Conservation (phyloP, 176 grass and related monocot genomes). For the Eleusine indica region DNA sequence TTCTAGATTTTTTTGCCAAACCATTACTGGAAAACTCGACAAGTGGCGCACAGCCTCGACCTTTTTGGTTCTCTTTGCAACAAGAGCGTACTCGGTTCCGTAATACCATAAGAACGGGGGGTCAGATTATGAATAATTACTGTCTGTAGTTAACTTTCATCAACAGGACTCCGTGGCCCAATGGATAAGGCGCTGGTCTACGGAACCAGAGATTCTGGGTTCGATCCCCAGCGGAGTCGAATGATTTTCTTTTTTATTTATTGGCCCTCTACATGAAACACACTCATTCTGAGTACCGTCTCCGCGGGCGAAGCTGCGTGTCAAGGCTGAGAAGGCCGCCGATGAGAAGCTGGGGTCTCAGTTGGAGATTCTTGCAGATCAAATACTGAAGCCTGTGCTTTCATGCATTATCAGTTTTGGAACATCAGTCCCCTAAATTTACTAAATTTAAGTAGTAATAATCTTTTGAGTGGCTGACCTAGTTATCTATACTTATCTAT, state of each 20-base stretch:
- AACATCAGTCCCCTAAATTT: constrained; percentile 14
- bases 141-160: too few species aligned
- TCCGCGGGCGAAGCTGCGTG: constrained; percentile 44
- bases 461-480: not conserved
- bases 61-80: too few species aligned
- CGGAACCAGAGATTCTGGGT: constrained; percentile 99
- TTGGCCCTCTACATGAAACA: too few species aligned
- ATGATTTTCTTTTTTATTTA: too few species aligned
- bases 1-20: too few species aligned
- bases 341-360: constrained; percentile 79
- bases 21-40: too few species aligned
- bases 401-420: constrained; percentile 44
- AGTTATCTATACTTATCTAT: constrained; percentile 1
- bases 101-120: too few species aligned
- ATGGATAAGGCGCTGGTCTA: constrained; percentile 99
- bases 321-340: constrained; percentile 71
- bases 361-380: constrained; percentile 72
- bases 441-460: constrained; percentile 21
- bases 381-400: constrained; percentile 59
- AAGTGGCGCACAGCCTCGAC: too few species aligned
- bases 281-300: too few species aligned
- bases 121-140: too few species aligned
- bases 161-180: constrained; percentile 77
- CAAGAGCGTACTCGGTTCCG: too few species aligned
- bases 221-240: constrained; percentile 91